Percentiles rank a stretch among this genome's conserved stretches.
phyloP scores from a whole-genome alignment of 2,329 filamentous ascomycete genomes.

The Penicillium brevicompactum region DNA sequence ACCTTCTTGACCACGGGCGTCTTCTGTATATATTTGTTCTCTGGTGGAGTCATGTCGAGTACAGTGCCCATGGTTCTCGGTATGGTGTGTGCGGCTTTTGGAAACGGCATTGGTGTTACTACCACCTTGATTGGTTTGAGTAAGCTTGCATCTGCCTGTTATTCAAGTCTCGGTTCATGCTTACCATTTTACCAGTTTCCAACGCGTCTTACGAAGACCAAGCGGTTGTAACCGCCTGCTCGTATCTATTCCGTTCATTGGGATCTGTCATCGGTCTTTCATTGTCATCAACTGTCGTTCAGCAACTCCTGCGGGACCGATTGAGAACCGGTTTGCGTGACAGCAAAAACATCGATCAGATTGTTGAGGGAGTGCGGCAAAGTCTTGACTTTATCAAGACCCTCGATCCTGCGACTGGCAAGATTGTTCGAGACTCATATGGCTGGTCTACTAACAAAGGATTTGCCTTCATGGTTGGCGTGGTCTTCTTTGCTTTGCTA shows the following conservation, averaged over 20 bases:
- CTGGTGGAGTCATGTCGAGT: slow-evolving; percentile 55
- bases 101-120: slow-evolving; percentile 65
- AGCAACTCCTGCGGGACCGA: slow-evolving; percentile 64
- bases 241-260: slow-evolving; percentile 77
- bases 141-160: slow-evolving; percentile 31
- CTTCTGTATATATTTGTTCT: slow-evolving; percentile 59
- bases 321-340: slow-evolving; percentile 58
- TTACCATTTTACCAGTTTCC: slow-evolving; percentile 53
- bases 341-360: slow-evolving; percentile 62
- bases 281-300: slow-evolving; percentile 70
- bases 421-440: slow-evolving; percentile 68
- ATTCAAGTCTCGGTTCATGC: not conserved
- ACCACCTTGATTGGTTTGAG: slow-evolving; percentile 70
- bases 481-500: slow-evolving; percentile 54
- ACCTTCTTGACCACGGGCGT: slow-evolving; percentile 56
- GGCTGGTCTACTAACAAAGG: slow-evolving; percentile 57
- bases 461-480: slow-evolving; percentile 52
- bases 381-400: slow-evolving; percentile 69
- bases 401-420: slow-evolving; percentile 62
- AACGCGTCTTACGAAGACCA: slow-evolving; percentile 69
- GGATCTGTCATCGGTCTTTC: slow-evolving; percentile 68
- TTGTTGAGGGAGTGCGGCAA: slow-evolving; percentile 69
- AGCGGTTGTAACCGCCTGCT: slow-evolving; percentile 75
- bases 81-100: slow-evolving; percentile 57
- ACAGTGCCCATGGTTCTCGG: slow-evolving; percentile 59